A percentile compares a stretch with the other conserved stretches of the same genome.
Conservation (phyloP, 179 eudicot genomes). For the Monotropa hypopitys region DNA sequence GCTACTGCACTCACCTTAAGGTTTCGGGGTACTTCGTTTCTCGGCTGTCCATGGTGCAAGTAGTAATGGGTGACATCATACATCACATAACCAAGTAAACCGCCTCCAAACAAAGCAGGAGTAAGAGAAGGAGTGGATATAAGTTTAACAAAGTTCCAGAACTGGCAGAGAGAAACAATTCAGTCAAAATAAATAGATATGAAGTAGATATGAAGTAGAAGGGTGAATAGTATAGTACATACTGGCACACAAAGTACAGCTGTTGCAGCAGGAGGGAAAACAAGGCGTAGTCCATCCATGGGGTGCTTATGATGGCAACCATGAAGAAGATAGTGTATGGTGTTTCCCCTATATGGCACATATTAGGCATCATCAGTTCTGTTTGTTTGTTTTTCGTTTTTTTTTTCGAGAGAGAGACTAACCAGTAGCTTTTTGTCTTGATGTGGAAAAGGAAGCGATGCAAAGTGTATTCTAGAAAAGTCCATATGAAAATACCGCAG, state of each 20-base stretch:
- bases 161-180: conserved; percentile 28
- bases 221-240: conserved; percentile 9
- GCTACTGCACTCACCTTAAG: conserved; percentile 46
- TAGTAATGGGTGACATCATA: conserved; percentile 91
- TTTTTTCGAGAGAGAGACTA: conserved; percentile 12
- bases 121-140: conserved; percentile 52
- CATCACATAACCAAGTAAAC: conserved; percentile 74
- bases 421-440: conserved; percentile 83
- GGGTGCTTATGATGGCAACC: conserved; percentile 99
- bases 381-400: background rate
- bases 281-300: conserved; percentile 92
- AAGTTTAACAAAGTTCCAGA: conserved; percentile 52
- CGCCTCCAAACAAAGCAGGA: conserved; percentile 81
- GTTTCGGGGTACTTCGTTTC: conserved; percentile 34
- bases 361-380: background rate
- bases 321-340: conserved; percentile 81
- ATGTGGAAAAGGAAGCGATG: conserved; percentile 96
- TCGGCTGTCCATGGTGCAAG: conserved; percentile 81
- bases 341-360: conserved; percentile 57
- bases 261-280: conserved; percentile 93
- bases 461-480: conserved; percentile 69
- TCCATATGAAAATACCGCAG: conserved; percentile 69
- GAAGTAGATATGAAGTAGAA: background rate
- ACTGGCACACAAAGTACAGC: conserved; percentile 68
- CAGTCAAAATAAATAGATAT: background rate